Conservation (phyloP, 805 yeast genomes). For the Starmerella etchellsii region DNA sequence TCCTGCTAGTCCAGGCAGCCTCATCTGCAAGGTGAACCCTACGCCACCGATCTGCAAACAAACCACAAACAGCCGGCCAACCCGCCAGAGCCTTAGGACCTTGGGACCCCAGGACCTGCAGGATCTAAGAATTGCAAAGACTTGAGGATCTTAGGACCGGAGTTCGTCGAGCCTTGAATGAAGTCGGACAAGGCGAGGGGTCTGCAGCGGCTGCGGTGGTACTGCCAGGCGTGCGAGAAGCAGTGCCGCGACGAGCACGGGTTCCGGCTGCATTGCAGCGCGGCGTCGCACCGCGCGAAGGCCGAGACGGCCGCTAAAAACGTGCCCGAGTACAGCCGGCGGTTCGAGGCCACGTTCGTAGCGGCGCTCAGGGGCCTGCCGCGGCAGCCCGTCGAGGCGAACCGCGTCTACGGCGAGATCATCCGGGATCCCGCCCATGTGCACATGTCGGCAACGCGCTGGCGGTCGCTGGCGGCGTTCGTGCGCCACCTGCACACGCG, state of each 20-base stretch:
- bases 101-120: too few relatives aligned
- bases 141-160: too few relatives aligned
- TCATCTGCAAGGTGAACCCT: too few relatives aligned
- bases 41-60: too few relatives aligned
- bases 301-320: constrained; percentile 38
- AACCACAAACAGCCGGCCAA: too few relatives aligned
- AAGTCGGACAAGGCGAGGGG: constrained; percentile 79
- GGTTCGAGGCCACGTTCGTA: constrained; percentile 54
- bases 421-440: constrained; percentile 72
- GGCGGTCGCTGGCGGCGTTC: constrained; percentile 59
- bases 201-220: constrained; percentile 70
- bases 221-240: constrained; percentile 80
- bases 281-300: constrained; percentile 62
- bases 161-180: too few relatives aligned
- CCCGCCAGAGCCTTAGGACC: too few relatives aligned
- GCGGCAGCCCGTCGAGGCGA: constrained; percentile 69
- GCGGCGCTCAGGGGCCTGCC: constrained; percentile 50
- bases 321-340: constrained; percentile 45
- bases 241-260: constrained; percentile 97
- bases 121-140: too few relatives aligned
- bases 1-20: too few relatives aligned
- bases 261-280: constrained; percentile 72
- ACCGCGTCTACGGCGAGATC: constrained; percentile 80
- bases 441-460: constrained; percentile 82
- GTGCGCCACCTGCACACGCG: constrained; percentile 42